Evolutionary conservation across 2,329 filamentous ascomycete genomes (phyloP), one percentile per base, ranked within the genome.

Genomic region (Hymenoscyphus salicellus): DNA sequence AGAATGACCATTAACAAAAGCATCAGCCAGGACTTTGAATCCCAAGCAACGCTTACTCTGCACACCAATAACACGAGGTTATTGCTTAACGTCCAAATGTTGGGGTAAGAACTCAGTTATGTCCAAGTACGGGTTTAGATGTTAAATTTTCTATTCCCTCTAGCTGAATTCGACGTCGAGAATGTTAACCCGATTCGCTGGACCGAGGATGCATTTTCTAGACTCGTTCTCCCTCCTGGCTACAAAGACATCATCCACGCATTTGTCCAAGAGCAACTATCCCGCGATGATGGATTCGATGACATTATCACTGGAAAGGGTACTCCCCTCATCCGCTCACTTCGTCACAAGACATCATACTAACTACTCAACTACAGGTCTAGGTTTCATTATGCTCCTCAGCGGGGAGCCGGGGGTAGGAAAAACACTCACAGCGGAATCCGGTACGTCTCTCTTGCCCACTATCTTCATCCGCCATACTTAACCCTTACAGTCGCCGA

Each of bases 181-280:
- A 56, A 63, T 32, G 20, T 69, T 7, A n/a, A 20, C 17, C 36
- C 23, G 16, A 65, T 68, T 17, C 2, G 6, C 38, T 70, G 80
- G 80, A 82, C 81, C 68, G 75, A 78, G 60, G 68, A 76, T 14
- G 80, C 80, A 0, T 82, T 77, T 66, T 76, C 77, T 1, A 78
- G 80, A 41, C 76, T 82, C 3, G 80, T 82, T 10, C 81, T 81
- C 66, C 77, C 80, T 60, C 75, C 79, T n/a, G 75, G 79, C 64
- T 77, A 80, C 33, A 83, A 82, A 69, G 78, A 81, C n/a, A 69
- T 82, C 8, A 75, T 82, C 1, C 71, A 79, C 26, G 81, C 79
- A 1, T 82, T 82, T 69, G 80, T 82, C 5, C 76, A 81, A 66
- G 78, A 77, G 65, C 80, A 82, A 68, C 66, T 72, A 46, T 65